Conservation (phyloP, 768 basidiomycete species). For the Mycena epipterygia region DNA sequence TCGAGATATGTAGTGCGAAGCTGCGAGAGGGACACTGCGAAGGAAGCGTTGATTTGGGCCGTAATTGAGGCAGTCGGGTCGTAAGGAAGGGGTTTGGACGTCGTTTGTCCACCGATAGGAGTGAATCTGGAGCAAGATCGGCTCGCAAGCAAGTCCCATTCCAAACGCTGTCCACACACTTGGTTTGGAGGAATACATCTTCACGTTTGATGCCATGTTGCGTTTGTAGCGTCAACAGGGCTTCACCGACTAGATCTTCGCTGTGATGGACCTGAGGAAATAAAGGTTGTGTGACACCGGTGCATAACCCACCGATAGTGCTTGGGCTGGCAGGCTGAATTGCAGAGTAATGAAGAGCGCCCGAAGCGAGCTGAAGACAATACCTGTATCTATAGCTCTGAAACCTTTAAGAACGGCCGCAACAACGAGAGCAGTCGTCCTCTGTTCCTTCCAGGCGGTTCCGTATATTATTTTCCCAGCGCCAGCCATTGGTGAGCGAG, state of each 20-base stretch:
- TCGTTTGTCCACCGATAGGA: conserved; percentile 79
- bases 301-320: conserved; percentile 69
- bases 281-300: not conserved
- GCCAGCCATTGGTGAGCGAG: conserved; percentile 42
- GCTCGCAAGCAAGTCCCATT: not conserved
- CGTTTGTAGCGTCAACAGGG: conserved; percentile 67
- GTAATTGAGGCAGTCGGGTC: conserved; percentile 64
- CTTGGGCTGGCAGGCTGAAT: conserved; percentile 75
- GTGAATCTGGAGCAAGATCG: conserved; percentile 72
- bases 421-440: conserved; percentile 76
- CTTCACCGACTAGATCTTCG: conserved; percentile 86
- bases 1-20: conserved; percentile 83
- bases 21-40: conserved; percentile 74
- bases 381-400: conserved; percentile 87
- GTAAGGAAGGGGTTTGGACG: conserved; percentile 80
- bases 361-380: conserved; percentile 35
- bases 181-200: conserved; percentile 85
- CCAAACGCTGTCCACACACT: conserved; percentile 56
- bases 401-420: conserved; percentile 84
- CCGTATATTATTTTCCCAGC: conserved; percentile 67
- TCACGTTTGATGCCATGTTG: conserved; percentile 75
- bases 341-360: not conserved
- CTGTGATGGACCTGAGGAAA: conserved; percentile 50
- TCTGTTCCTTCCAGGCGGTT: conserved; percentile 83
- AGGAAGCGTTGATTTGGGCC: conserved; percentile 74